A percentile compares a stretch with the other conserved stretches of the same genome.
Evolutionary conservation across 2,329 filamentous ascomycete species (phyloP).

Genomic region (Fusarium staphyleae): DNA sequence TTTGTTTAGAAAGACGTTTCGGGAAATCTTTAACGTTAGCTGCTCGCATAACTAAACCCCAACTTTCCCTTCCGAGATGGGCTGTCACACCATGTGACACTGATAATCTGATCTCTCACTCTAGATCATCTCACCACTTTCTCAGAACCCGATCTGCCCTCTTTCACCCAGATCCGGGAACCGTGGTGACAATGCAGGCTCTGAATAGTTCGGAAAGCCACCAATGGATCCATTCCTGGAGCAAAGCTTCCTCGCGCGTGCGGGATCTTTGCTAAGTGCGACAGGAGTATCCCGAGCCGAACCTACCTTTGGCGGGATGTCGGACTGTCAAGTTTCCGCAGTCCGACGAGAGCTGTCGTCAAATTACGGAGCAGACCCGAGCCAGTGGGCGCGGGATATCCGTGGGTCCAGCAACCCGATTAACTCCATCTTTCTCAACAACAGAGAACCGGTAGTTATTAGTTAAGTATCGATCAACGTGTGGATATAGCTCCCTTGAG

Average conservation of each 20-base stretch:
- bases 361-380: slow-evolving; percentile 23
- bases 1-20: not conserved
- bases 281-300: not conserved
- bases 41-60: not conserved
- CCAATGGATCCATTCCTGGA: slow-evolving; percentile 8
- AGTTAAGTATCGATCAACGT: not conserved
- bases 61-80: not conserved
- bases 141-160: slow-evolving; percentile 17
- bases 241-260: not conserved
- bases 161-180: slow-evolving; percentile 21
- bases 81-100: slow-evolving; percentile 7
- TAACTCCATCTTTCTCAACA: slow-evolving; percentile 19
- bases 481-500: not conserved
- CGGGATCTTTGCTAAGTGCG: not conserved
- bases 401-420: slow-evolving; percentile 21
- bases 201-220: not conserved
- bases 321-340: not conserved
- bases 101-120: slow-evolving; percentile 19
- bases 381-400: slow-evolving; percentile 23
- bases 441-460: slow-evolving; percentile 5
- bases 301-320: not conserved
- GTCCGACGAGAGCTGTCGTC: slow-evolving; percentile 11
- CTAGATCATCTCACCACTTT: slow-evolving; percentile 24
- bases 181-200: slow-evolving; percentile 2
- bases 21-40: not conserved